phyloP scores from a whole-genome alignment of 2,329 filamentous ascomycete genomes.

The Colletotrichum agaves region DNA sequence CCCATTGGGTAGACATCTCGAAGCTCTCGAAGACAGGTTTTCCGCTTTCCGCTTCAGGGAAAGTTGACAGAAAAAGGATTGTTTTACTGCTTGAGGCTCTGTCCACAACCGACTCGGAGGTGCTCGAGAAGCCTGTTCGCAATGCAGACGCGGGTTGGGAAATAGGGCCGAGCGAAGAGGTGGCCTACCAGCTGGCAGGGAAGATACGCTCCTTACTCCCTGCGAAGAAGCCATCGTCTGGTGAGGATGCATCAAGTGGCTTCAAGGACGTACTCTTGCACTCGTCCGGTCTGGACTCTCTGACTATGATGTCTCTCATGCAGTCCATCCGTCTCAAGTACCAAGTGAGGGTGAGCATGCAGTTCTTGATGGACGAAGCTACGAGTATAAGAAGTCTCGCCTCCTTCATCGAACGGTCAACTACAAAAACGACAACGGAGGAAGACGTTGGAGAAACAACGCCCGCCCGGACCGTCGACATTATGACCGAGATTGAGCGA shows the following conservation, averaged over 20 bases:
- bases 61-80: conserved; percentile 1
- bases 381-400: conserved; percentile 22
- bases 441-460: rapidly evolving
- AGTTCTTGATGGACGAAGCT: conserved; percentile 24
- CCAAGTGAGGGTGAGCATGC: conserved; percentile 15
- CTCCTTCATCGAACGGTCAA: background rate
- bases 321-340: conserved; percentile 21
- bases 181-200: conserved; percentile 14
- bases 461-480: background rate
- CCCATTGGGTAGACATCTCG: conserved; percentile 3
- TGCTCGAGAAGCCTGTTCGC: background rate
- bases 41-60: background rate
- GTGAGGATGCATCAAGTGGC: background rate
- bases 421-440: rapidly evolving
- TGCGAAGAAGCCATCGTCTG: background rate
- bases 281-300: conserved; percentile 25
- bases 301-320: conserved; percentile 35
- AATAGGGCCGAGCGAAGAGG: background rate
- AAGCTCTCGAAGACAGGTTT: background rate
- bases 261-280: background rate
- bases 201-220: conserved; percentile 3
- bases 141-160: rapidly evolving
- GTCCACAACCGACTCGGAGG: background rate
- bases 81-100: background rate
- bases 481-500: conserved; percentile 2